phyloP scores from a whole-genome alignment of 208 protist genomes.

The Leishmania amazonensis region DNA sequence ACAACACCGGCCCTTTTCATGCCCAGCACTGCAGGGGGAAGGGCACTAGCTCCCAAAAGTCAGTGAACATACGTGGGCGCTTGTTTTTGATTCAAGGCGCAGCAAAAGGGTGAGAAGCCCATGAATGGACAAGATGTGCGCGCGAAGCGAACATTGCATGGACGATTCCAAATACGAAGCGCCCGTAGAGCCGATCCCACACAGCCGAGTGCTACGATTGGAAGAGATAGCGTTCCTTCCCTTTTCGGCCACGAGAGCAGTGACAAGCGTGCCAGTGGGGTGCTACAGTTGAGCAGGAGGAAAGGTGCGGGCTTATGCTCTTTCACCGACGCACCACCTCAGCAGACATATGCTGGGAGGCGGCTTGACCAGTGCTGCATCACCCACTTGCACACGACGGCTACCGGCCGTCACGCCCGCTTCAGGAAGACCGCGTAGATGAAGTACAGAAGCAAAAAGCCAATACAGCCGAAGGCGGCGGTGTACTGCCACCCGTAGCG shows the following conservation, averaged over 20 bases:
- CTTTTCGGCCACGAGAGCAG: not conserved
- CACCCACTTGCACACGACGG: not conserved
- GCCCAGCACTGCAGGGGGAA: not conserved
- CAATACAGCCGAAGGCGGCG: conserved; percentile 29
- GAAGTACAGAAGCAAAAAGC: conserved; percentile 51
- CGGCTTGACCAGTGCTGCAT: not conserved
- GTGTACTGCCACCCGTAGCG: conserved; percentile 72
- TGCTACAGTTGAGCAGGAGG: not conserved
- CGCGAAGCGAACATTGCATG: not conserved
- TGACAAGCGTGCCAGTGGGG: not conserved
- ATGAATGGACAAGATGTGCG: not conserved
- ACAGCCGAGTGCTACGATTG: not conserved
- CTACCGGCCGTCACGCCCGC: not conserved
- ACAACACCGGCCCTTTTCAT: not conserved
- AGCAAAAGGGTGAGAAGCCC: not conserved
- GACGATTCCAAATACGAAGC: not conserved
- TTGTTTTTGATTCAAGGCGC: not conserved
- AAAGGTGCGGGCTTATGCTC: not conserved
- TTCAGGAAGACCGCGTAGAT: conserved; percentile 28
- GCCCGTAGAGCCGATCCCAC: not conserved
- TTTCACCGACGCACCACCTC: not conserved
- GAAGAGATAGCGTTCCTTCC: not conserved
- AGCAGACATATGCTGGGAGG: not conserved
- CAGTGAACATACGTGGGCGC: too few species aligned
- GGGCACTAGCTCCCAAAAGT: not conserved